These are phyloP conservation scores for Fraxinus latifolia DNA, from an alignment of 305 asterid genomes.

Conservation along the genomic window DNA sequence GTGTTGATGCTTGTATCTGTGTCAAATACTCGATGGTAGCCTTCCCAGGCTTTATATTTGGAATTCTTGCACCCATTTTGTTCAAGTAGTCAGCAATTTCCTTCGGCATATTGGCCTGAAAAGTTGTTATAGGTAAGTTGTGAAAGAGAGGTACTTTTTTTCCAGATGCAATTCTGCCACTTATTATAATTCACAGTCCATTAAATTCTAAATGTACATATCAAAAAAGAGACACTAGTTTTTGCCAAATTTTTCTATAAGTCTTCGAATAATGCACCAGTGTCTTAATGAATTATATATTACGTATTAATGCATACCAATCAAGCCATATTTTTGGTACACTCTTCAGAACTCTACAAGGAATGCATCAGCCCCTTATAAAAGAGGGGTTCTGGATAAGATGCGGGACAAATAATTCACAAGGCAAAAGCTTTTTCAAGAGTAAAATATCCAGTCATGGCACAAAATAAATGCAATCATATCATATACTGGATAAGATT, in stretches of 20 bases:
- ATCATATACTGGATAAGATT: background rate
- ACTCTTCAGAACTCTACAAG: background rate
- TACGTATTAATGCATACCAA: background rate
- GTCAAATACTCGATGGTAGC: slow-evolving; percentile 89
- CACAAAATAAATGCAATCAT: background rate
- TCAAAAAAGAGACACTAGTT: background rate
- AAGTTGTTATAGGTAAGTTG: background rate
- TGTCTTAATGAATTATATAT: background rate
- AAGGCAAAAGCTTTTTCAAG: background rate
- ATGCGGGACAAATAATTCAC: background rate
- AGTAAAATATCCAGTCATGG: background rate
- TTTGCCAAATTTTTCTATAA: background rate
- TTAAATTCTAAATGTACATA: background rate
- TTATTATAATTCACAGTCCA: background rate
- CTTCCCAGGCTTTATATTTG: slow-evolving; percentile 87
- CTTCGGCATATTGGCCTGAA: slow-evolving; percentile 93
- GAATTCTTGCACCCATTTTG: slow-evolving; percentile 94
- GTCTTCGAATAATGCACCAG: background rate
- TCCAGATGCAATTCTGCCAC: background rate
- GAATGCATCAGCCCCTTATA: background rate
- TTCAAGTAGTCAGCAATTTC: slow-evolving; percentile 93
- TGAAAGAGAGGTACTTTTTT: background rate
- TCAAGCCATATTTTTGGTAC: background rate
- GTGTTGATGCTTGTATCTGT: slow-evolving; percentile 91
- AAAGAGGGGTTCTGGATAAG: background rate